A percentile compares a stretch with the other conserved stretches of the same genome.
Evolutionary conservation across 179 eudicot species (phyloP).

Genomic region (Heliamphora pulchella): DNA sequence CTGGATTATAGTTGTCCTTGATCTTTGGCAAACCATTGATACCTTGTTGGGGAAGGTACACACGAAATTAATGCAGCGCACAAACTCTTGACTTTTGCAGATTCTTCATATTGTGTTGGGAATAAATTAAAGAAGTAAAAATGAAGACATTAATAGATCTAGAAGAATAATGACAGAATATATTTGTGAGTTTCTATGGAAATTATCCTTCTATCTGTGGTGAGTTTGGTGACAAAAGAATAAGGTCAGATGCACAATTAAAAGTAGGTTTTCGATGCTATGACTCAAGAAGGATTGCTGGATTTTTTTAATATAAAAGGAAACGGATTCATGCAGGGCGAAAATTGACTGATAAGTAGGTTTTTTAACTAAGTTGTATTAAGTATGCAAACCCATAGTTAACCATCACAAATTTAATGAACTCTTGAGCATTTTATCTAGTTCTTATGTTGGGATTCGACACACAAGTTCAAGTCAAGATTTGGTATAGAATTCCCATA

Average conservation of each 20-base stretch:
- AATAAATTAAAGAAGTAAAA: not conserved
- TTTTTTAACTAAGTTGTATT: not conserved
- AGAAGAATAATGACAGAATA: not conserved
- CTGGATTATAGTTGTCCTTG: slow-evolving; percentile 25
- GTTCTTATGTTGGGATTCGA: not conserved
- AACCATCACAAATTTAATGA: not conserved
- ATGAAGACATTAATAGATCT: not conserved
- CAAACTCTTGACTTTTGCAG: not conserved
- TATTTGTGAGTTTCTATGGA: not conserved
- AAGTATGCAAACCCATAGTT: not conserved
- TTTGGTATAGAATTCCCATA: not conserved
- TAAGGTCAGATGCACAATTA: not conserved
- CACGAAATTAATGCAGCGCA: not conserved
- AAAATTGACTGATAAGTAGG: not conserved
- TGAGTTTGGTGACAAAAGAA: not conserved
- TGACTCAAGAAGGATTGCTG: not conserved
- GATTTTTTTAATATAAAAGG: not conserved
- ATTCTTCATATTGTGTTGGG: not conserved
- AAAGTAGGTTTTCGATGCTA: not conserved
- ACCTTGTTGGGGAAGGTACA: slow-evolving; percentile 7
- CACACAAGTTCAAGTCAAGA: not conserved
- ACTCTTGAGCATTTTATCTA: not conserved
- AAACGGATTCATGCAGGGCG: not conserved
- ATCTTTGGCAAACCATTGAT: slow-evolving; percentile 18
- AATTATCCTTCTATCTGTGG: not conserved